phyloP scores from a whole-genome alignment of 306 rosid genomes.

The Ziziphus jujuba region DNA sequence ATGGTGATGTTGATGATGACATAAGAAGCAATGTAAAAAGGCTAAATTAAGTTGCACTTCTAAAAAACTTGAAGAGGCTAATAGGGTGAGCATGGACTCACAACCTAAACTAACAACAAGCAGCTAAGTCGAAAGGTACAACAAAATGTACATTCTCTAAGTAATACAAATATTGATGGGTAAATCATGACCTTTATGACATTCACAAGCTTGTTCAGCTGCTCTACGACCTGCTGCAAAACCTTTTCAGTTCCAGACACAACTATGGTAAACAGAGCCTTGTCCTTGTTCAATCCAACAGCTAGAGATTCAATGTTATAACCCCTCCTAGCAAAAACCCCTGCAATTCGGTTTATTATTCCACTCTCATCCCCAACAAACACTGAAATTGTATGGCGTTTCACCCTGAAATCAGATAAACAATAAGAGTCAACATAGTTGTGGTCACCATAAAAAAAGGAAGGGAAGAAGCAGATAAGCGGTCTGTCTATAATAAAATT shows the following conservation, averaged over 20 bases:
- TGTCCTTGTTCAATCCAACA: constrained; percentile 61
- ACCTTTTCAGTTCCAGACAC: constrained; percentile 56
- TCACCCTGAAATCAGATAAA: constrained; percentile 40
- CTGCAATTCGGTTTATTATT: constrained; percentile 64
- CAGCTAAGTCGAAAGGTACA: background rate
- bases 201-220: constrained; percentile 62
- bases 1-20: no score
- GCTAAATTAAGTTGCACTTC: no score
- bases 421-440: background rate
- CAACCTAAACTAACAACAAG: background rate
- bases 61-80: no score
- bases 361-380: constrained; percentile 74
- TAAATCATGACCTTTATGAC: constrained; percentile 43
- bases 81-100: no score
- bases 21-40: no score
- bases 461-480: background rate
- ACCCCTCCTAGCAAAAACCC: constrained; percentile 66
- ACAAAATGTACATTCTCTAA: background rate
- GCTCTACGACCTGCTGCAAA: constrained; percentile 58
- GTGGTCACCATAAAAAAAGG: background rate
- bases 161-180: background rate
- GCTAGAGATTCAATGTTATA: constrained; percentile 69
- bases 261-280: constrained; percentile 63
- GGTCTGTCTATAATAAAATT: background rate
- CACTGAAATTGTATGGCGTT: constrained; percentile 57